A percentile compares a stretch with the other conserved stretches of the same genome.
Conservation (phyloP, 2,329 filamentous ascomycete genomes). For the Sphaerulina musiva region DNA sequence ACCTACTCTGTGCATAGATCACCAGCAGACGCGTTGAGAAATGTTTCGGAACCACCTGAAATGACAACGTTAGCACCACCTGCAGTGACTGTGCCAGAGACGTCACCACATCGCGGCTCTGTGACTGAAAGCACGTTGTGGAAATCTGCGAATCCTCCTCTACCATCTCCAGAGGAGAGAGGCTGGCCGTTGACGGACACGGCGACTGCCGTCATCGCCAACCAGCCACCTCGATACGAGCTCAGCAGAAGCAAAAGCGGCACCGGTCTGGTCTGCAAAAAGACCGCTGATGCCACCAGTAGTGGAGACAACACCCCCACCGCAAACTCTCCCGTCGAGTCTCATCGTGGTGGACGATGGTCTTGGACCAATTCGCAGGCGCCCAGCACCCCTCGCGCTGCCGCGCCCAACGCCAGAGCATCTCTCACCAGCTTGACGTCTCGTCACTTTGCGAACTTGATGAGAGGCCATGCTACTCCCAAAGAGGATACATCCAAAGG, state of each 20-base stretch:
- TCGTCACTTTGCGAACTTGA: not conserved
- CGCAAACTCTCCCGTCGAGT: not conserved
- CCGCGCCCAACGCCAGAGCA: not conserved
- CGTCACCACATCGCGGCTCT: not conserved
- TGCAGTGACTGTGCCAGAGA: not conserved
- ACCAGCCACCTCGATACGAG: constrained; percentile 3
- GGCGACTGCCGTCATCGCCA: not conserved
- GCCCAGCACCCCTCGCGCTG: not conserved
- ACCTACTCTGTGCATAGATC: constrained; percentile 25
- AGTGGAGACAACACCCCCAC: not conserved
- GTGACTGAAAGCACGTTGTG: constrained; percentile 1
- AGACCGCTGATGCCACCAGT: not conserved
- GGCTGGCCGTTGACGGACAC: not conserved
- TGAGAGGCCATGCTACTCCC: not conserved
- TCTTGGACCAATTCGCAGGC: constrained; percentile 4
- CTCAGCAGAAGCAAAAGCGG: not conserved
- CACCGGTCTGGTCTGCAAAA: not conserved
- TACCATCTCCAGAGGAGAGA: constrained; percentile 1
- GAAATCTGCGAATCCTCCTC: constrained; percentile 12
- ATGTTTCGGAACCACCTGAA: not conserved
- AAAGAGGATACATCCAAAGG: not conserved
- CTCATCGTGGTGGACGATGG: not conserved
- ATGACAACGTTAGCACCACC: not conserved
- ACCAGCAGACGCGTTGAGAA: constrained; percentile 12
- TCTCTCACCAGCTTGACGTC: not conserved